phyloP scores from a whole-genome alignment of 208 protist genomes.

The Leishmania tropica region DNA sequence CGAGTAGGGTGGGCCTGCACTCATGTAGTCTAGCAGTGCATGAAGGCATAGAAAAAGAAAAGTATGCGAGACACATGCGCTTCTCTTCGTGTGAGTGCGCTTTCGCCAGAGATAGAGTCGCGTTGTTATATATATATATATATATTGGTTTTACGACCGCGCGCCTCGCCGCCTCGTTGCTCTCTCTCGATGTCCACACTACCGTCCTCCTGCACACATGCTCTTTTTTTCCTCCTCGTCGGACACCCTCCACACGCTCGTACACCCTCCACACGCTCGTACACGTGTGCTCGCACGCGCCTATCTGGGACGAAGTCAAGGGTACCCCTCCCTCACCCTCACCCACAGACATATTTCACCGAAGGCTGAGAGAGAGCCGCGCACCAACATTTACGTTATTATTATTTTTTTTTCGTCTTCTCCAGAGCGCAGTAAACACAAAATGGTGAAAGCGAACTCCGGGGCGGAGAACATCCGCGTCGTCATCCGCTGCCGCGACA shows the following conservation, averaged over 20 bases:
- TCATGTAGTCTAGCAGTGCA: background rate
- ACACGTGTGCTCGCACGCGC: background rate
- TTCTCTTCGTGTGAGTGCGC: background rate
- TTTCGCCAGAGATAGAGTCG: background rate
- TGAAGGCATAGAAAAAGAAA: background rate
- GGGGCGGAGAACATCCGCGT: constrained; percentile 92
- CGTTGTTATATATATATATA: background rate
- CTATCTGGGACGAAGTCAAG: background rate
- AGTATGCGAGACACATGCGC: too few relatives aligned
- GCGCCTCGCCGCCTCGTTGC: background rate
- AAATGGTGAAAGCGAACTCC: constrained; percentile 73
- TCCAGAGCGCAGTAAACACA: background rate
- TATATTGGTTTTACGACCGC: background rate
- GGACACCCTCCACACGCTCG: background rate
- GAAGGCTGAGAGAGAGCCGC: background rate
- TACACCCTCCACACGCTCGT: background rate
- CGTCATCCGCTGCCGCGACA: constrained; percentile 82
- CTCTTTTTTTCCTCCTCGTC: background rate
- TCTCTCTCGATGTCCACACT: background rate
- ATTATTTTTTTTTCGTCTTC: background rate
- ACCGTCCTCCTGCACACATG: background rate
- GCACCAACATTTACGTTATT: background rate
- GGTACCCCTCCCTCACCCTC: background rate
- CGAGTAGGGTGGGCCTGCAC: background rate
- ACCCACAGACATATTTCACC: background rate